A percentile compares a stretch with the other conserved stretches of the same genome.
Evolutionary conservation across 352 stramenopile genomes (phyloP).

Genomic region (Globisporangium carolinianum): DNA sequence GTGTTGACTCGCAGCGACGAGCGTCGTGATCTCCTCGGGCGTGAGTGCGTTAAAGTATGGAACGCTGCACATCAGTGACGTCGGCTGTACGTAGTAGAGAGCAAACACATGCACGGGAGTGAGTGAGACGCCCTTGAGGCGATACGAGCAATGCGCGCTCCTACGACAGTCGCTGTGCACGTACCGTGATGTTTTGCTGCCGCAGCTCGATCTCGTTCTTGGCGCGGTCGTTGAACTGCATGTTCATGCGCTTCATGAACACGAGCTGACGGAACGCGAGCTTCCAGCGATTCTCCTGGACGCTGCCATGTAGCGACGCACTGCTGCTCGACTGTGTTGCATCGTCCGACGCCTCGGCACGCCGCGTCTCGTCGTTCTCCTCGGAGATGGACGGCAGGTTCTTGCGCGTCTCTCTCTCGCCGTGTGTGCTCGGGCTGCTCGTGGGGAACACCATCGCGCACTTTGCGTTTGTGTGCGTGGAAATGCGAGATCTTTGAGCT

Average conservation of each 20-base stretch:
- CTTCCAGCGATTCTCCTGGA: slow-evolving; percentile 65
- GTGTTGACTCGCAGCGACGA: slow-evolving; percentile 38
- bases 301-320: not conserved
- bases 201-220: slow-evolving; percentile 77
- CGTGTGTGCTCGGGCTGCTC: not conserved
- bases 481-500: too few relatives aligned
- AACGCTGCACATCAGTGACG: slow-evolving; percentile 68
- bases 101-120: not conserved
- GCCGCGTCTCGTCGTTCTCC: slow-evolving; percentile 8
- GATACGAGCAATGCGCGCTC: not conserved
- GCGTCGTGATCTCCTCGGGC: slow-evolving; percentile 37
- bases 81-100: slow-evolving; percentile 21
- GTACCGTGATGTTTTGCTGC: slow-evolving; percentile 71
- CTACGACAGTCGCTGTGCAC: not conserved
- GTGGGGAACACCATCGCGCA: not conserved
- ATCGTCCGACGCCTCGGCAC: slow-evolving; percentile 1
- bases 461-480: too few relatives aligned
- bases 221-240: slow-evolving; percentile 64
- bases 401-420: not conserved
- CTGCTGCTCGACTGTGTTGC: not conserved
- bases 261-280: slow-evolving; percentile 69
- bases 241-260: slow-evolving; percentile 83
- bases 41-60: slow-evolving; percentile 70
- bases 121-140: not conserved
- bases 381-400: slow-evolving; percentile 9